These are phyloP conservation scores for Dendrothele bispora DNA, from an alignment of 768 basidiomycete genomes.

Conservation along the genomic window DNA sequence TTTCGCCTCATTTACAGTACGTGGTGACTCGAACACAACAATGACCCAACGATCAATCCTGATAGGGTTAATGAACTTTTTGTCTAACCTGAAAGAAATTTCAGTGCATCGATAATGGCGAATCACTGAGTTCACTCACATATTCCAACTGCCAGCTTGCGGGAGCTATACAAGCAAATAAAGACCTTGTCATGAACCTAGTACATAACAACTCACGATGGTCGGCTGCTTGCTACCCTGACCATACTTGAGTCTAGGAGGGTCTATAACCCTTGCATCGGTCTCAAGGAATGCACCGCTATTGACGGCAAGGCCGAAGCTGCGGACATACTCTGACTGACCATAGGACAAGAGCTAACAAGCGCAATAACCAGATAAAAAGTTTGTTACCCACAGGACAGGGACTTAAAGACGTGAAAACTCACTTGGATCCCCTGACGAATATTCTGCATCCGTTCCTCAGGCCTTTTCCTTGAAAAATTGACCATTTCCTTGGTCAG, in stretches of 20 bases:
- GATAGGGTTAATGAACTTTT: conserved; percentile 44
- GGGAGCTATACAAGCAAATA: conserved; percentile 26
- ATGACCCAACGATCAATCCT: conserved; percentile 46
- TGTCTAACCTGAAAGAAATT: conserved; percentile 40
- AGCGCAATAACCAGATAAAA: neutral
- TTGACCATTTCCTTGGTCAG: conserved; percentile 61
- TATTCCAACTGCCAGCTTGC: conserved; percentile 51
- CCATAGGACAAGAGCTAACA: conserved; percentile 38
- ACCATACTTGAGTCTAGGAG: conserved; percentile 54
- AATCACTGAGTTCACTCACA: conserved; percentile 31
- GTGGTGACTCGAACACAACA: conserved; percentile 47
- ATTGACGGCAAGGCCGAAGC: conserved; percentile 42
- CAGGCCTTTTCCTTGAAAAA: conserved; percentile 67
- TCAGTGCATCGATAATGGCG: neutral
- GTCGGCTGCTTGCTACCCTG: conserved; percentile 34
- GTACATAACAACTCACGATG: conserved; percentile 35
- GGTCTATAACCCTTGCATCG: conserved; percentile 43
- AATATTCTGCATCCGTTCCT: conserved; percentile 57
- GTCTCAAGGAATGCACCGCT: conserved; percentile 32
- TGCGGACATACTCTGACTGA: conserved; percentile 40
- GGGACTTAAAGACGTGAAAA: no score
- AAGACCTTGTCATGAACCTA: conserved; percentile 1
- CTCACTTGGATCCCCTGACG: conserved; percentile 50
- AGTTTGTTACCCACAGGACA: neutral
- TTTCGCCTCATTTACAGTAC: conserved; percentile 27